Conservation (phyloP, 2,329 filamentous ascomycete genomes). For the Cercospora nicotianae region DNA sequence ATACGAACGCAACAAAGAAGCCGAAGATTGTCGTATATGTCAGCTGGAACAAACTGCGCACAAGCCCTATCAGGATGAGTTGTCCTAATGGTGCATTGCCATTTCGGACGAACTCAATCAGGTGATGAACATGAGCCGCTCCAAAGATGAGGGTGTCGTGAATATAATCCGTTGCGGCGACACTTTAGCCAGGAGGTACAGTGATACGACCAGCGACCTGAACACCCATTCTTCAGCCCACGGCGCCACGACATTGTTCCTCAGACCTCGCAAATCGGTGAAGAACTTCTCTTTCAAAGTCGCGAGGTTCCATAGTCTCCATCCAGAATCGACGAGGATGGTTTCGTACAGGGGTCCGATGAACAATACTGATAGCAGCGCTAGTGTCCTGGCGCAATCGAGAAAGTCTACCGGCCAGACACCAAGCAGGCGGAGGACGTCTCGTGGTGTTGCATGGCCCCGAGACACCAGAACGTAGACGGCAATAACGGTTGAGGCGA, state of each 20-base stretch:
- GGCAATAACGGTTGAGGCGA: conserved; percentile 66
- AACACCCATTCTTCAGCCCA: conserved; percentile 93
- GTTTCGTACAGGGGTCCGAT: conserved; percentile 79
- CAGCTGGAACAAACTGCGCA: conserved; percentile 80
- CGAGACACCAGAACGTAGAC: conserved; percentile 63
- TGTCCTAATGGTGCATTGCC: conserved; percentile 51
- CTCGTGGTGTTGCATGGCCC: conserved; percentile 52
- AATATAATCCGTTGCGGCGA: conserved; percentile 64
- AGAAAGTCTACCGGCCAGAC: conserved; percentile 71
- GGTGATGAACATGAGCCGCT: conserved; percentile 90
- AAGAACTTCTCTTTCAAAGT: conserved; percentile 59
- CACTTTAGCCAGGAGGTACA: conserved; percentile 71
- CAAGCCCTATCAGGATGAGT: conserved; percentile 44
- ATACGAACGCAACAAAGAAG: conserved; percentile 87
- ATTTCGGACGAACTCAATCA: conserved; percentile 87
- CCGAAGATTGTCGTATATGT: conserved; percentile 90
- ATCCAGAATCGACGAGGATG: conserved; percentile 69
- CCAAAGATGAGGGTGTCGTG: conserved; percentile 87
- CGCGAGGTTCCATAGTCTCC: conserved; percentile 56
- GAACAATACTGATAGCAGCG: conserved; percentile 77
- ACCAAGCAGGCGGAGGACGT: conserved; percentile 70
- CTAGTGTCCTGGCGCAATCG: conserved; percentile 54
- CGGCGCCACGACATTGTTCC: conserved; percentile 82
- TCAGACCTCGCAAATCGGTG: conserved; percentile 75
- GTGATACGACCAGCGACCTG: conserved; percentile 78